Conservation (phyloP, 129 eudicot genomes). For the Solidago caesia region DNA sequence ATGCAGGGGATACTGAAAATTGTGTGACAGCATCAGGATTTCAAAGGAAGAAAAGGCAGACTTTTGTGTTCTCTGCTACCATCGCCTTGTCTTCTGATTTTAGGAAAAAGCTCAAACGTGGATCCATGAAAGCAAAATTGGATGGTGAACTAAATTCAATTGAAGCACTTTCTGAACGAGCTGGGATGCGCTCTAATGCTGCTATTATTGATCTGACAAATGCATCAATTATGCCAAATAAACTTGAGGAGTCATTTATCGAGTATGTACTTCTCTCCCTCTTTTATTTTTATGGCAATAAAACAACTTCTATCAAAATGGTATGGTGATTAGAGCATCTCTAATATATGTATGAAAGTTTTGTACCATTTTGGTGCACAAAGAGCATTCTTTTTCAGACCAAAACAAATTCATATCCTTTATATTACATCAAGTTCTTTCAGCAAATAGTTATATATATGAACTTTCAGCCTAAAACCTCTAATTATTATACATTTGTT, state of each 20-base stretch:
- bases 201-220: conserved; percentile 85
- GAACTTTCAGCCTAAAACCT: too few relatives aligned
- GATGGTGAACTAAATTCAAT: conserved; percentile 66
- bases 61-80: conserved; percentile 96
- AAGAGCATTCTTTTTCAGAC: too few relatives aligned
- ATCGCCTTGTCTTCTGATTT: conserved; percentile 92
- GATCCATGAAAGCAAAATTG: conserved; percentile 54
- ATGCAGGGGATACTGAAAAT: conserved; percentile 49
- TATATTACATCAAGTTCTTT: too few relatives aligned
- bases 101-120: conserved; percentile 86
- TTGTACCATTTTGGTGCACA: too few relatives aligned
- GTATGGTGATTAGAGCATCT: too few relatives aligned
- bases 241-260: conserved; percentile 89
- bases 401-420: too few relatives aligned
- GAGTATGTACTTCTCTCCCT: conserved; percentile 53
- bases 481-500: too few relatives aligned
- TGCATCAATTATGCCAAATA: conserved; percentile 71
- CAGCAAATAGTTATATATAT: too few relatives aligned
- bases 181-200: conserved; percentile 90
- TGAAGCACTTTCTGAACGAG: conserved; percentile 84
- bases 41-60: conserved; percentile 93
- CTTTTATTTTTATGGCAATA: too few relatives aligned
- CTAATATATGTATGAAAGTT: too few relatives aligned
- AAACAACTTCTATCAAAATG: too few relatives aligned
- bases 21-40: conserved; percentile 64